phyloP scores from a whole-genome alignment of 2,329 filamentous ascomycete species.

The Curvularia hawaiiensis region DNA sequence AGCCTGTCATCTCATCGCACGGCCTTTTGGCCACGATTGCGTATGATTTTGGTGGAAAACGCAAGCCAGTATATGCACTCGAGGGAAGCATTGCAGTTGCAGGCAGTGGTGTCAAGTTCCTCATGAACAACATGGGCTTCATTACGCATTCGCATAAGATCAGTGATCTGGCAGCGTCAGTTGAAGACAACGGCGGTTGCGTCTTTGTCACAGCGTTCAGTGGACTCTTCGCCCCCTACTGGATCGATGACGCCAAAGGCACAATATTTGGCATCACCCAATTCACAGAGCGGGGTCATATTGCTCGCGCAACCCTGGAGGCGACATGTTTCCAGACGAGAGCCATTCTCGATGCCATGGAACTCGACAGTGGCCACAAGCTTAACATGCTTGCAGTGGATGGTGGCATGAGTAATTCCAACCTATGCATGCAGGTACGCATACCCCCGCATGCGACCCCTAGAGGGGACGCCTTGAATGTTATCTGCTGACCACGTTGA shows the following conservation, averaged over 20 bases:
- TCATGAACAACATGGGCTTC: slow-evolving; percentile 69
- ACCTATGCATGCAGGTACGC: slow-evolving; percentile 78
- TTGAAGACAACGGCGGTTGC: slow-evolving; percentile 79
- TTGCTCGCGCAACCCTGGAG: slow-evolving; percentile 87
- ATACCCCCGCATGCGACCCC: background rate
- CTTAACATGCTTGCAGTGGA: slow-evolving; percentile 81
- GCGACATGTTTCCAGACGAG: slow-evolving; percentile 93
- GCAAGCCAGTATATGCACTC: slow-evolving; percentile 76
- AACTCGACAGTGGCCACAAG: slow-evolving; percentile 77
- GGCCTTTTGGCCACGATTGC: slow-evolving; percentile 86
- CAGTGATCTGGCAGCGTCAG: slow-evolving; percentile 66
- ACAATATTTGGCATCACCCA: slow-evolving; percentile 84
- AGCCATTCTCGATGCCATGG: slow-evolving; percentile 91
- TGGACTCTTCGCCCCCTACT: slow-evolving; percentile 90
- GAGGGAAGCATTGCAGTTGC: slow-evolving; percentile 85
- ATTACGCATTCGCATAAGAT: slow-evolving; percentile 67
- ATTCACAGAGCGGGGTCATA: slow-evolving; percentile 83
- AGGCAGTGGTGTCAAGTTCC: slow-evolving; percentile 74
- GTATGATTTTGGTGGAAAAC: slow-evolving; percentile 75
- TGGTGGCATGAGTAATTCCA: slow-evolving; percentile 86
- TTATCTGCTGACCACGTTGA: slow-evolving; percentile 20
- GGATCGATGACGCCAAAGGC: slow-evolving; percentile 91
- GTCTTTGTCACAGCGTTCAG: slow-evolving; percentile 89
- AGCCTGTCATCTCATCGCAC: slow-evolving; percentile 83
- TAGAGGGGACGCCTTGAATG: background rate